These are phyloP conservation scores for Pyrenochaeta sp. DNA, from an alignment of 2,329 filamentous ascomycete species.

Conservation along the genomic window DNA sequence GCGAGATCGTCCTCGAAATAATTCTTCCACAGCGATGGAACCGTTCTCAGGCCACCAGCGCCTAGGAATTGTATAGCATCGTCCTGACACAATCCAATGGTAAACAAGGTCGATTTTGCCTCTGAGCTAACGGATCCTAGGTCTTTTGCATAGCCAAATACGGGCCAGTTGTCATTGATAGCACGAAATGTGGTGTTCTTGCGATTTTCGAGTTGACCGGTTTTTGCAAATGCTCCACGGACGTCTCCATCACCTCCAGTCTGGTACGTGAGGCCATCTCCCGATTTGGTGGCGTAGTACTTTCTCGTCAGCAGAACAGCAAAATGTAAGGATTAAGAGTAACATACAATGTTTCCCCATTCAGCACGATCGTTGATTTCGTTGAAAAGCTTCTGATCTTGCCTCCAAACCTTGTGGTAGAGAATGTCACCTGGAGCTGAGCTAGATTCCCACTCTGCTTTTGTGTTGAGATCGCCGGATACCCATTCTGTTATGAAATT, in stretches of 20 bases:
- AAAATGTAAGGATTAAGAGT: too few relatives aligned
- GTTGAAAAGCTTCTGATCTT: constrained; percentile 56
- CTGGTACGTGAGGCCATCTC: constrained; percentile 53
- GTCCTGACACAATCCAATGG: constrained; percentile 59
- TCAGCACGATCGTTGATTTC: constrained; percentile 58
- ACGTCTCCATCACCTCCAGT: constrained; percentile 57
- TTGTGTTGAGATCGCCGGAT: constrained; percentile 65
- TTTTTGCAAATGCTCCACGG: constrained; percentile 54
- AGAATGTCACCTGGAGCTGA: constrained; percentile 51
- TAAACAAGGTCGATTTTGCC: constrained; percentile 54
- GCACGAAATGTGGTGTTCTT: constrained; percentile 60
- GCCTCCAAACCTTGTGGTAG: constrained; percentile 66
- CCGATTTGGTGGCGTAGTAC: constrained; percentile 60
- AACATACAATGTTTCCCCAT: constrained; percentile 57
- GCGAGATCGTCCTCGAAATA: constrained; percentile 55
- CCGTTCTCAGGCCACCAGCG: constrained; percentile 43
- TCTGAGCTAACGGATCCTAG: constrained; percentile 54
- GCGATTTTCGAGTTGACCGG: constrained; percentile 54
- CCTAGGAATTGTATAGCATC: constrained; percentile 60
- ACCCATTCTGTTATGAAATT: constrained; percentile 67
- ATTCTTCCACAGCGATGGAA: constrained; percentile 59
- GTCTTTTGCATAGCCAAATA: constrained; percentile 61
- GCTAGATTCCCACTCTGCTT: constrained; percentile 69
- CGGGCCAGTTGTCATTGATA: constrained; percentile 59
- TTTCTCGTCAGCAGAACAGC: too few relatives aligned